Percentiles rank a stretch among this genome's conserved stretches.
phyloP scores from a whole-genome alignment of 2,329 filamentous ascomycete genomes.

The Trichoderma harzianum region DNA sequence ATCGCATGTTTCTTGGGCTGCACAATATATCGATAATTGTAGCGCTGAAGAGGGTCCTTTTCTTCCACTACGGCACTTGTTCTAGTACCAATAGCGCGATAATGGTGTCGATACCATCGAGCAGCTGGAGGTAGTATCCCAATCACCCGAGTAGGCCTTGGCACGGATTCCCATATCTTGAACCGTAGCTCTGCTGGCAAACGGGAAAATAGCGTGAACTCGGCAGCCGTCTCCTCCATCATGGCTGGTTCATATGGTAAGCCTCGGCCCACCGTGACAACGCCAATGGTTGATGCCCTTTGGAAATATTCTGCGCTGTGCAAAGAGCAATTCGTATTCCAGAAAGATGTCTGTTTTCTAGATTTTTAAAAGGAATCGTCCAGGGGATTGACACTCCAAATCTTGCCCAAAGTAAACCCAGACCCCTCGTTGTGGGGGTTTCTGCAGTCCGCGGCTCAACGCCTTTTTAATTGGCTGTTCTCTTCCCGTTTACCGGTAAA shows the following conservation, averaged over 20 bases:
- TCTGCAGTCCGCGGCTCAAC: not conserved
- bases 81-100: not conserved
- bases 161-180: constrained; percentile 6
- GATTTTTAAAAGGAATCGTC: not conserved
- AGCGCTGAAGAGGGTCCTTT: not conserved
- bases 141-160: constrained; percentile 4
- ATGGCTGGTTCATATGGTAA: not conserved
- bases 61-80: not conserved
- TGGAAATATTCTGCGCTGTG: not conserved
- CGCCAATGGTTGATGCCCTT: not conserved
- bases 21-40: constrained; percentile 7
- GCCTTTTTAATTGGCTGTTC: not conserved
- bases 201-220: not conserved
- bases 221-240: not conserved
- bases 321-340: not conserved
- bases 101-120: constrained; percentile 6
- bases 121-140: not conserved
- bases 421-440: not conserved
- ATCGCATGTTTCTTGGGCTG: constrained; percentile 4
- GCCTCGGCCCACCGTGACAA: not conserved
- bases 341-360: not conserved
- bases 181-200: not conserved
- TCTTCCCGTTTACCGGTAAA: not conserved
- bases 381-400: not conserved
- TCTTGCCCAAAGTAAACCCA: not conserved